Base-by-base conservation (phyloP, 805 yeast species). In the Myxozyma neglecta region DNA sequence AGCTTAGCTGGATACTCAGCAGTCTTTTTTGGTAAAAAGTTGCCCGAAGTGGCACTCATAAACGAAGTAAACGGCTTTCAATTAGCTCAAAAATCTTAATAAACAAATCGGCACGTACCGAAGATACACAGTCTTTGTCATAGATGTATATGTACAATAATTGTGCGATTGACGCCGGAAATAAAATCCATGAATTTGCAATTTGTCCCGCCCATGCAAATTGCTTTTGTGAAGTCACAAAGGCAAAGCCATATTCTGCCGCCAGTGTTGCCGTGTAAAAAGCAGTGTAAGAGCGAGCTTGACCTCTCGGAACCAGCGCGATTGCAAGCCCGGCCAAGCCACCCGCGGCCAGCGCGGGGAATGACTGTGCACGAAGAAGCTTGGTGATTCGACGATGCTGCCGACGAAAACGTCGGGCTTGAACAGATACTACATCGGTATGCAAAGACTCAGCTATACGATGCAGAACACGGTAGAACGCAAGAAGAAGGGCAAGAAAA, bases 151-250 rank as follows among this genome's bases (percentile, higher is more conserved):
- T 61, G 63, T 75, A 69, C 58, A 77, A 71, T 53, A 77, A 72
- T 68, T 77, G 79, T 14, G 75, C 69, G 60, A 73, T 69, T 16
- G 80, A 76, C 16, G 75, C 58, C 3, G 80, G 80, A 67, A 77
- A 75, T 57, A 77, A 68, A 44, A 58, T 71, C 79, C 79, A 77
- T 13, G 77, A 66, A 3, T 78, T 79, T 53, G 70, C 76, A 70
- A 48, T 73, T 66, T 69, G 75, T 61, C 66, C 75, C 70, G 67
- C 72, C 68, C 73, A 71, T 7, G 63, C 61, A 49, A 75, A 60
- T 56, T 65, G 66, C 7, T 74, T 76, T 34, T 66, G 57, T 62
- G 75, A 77, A 39, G 75, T 75, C 39, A 74, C 66, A 57, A 65
- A 68, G 63, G 75, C 75, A 68, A 72, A 74, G 16, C 69, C 55